These are phyloP conservation scores for Kodamaea sp. DNA, from an alignment of 1,139 yeast genomes.

Conservation along the genomic window DNA sequence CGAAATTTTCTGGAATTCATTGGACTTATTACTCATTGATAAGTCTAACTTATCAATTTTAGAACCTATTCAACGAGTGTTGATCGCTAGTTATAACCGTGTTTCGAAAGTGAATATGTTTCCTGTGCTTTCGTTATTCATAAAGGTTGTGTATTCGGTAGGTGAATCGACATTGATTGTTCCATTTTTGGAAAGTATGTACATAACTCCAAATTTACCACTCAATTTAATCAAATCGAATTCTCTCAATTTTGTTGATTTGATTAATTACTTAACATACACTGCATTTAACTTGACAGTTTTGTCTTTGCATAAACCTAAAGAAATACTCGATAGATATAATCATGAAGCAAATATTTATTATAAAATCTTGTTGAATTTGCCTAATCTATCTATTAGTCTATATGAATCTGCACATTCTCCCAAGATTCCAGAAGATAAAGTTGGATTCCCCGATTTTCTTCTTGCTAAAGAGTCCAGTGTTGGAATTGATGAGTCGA, in stretches of 20 bases:
- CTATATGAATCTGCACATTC: slow-evolving; percentile 11
- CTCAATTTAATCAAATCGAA: slow-evolving; percentile 17
- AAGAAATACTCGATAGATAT: slow-evolving; percentile 7
- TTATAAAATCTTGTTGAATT: slow-evolving; percentile 23
- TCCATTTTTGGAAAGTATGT: slow-evolving; percentile 14
- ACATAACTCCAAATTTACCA: slow-evolving; percentile 20
- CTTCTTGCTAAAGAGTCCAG: slow-evolving; percentile 1
- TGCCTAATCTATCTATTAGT: slow-evolving; percentile 24
- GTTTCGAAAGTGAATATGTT: slow-evolving; percentile 11
- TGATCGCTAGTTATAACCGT: slow-evolving; percentile 2
- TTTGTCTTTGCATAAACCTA: slow-evolving; percentile 15
- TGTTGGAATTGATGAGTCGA: slow-evolving; percentile 9
- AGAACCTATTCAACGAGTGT: slow-evolving; percentile 8
- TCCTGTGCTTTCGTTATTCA: slow-evolving; percentile 19
- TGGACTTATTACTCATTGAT: slow-evolving; percentile 18
- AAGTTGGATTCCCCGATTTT: slow-evolving; percentile 2
- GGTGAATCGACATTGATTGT: slow-evolving; percentile 22
- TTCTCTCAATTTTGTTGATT: slow-evolving; percentile 17
- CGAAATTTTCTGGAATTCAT: slow-evolving; percentile 10
- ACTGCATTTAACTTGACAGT: slow-evolving; percentile 29
- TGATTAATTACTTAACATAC: slow-evolving; percentile 29
- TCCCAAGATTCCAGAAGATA: slow-evolving; percentile 2
- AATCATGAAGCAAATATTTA: slow-evolving; percentile 24
- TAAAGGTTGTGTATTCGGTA: slow-evolving; percentile 20
- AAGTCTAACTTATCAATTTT: slow-evolving; percentile 10